Percentiles rank a stretch among this genome's conserved stretches.
These are phyloP conservation scores for Gloeopeniophorella convolvens DNA, from an alignment of 768 basidiomycete genomes.

Conservation along the genomic window DNA sequence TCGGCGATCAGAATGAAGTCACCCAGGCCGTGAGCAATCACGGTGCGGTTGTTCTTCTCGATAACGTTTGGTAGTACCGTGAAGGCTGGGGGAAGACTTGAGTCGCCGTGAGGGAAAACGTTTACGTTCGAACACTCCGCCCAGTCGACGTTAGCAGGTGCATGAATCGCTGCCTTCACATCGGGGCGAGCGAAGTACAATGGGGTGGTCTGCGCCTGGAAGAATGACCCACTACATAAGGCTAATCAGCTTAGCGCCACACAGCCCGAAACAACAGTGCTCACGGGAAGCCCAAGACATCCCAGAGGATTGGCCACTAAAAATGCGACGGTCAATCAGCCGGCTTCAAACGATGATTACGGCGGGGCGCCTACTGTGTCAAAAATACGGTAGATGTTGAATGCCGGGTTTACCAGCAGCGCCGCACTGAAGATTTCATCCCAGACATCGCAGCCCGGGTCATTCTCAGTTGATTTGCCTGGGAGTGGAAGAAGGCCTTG, in stretches of 20 bases:
- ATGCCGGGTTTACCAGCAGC: conserved; percentile 60
- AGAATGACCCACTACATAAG: conserved; percentile 43
- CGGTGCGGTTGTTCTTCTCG: conserved; percentile 61
- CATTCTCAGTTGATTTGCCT: conserved; percentile 41
- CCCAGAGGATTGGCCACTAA: conserved; percentile 63
- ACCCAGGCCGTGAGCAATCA: conserved; percentile 66
- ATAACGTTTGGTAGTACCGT: conserved; percentile 69
- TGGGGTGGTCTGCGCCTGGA: conserved; percentile 46
- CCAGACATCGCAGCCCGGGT: conserved; percentile 62
- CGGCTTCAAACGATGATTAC: not conserved
- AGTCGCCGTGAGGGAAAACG: conserved; percentile 59
- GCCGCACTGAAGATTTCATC: conserved; percentile 57
- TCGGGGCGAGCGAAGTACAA: conserved; percentile 65
- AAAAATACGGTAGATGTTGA: conserved; percentile 73
- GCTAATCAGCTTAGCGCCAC: not conserved
- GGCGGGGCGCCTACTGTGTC: conserved; percentile 40
- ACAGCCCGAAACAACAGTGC: conserved; percentile 18
- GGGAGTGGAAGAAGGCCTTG: conserved; percentile 62
- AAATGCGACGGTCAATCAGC: not conserved
- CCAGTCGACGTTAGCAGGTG: conserved; percentile 56
- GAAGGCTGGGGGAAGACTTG: conserved; percentile 53
- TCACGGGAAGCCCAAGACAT: conserved; percentile 77
- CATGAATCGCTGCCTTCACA: conserved; percentile 67
- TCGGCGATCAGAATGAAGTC: conserved; percentile 72
- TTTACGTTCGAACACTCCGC: conserved; percentile 50